Conservation (phyloP, 495 filamentous ascomycete genomes). For the Tuber umbilicatum region DNA sequence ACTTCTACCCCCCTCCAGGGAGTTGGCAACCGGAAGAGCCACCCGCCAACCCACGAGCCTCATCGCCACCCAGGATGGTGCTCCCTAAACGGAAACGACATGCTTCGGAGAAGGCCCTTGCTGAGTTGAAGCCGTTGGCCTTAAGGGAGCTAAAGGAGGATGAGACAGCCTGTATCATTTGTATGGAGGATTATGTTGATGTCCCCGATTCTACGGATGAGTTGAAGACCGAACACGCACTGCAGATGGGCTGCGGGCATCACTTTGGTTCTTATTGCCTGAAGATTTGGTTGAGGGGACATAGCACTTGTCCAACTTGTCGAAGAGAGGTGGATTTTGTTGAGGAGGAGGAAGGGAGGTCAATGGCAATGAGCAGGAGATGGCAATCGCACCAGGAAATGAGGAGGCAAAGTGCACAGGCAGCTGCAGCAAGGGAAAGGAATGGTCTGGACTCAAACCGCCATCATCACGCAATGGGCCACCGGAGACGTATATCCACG, state of each 20-base stretch:
- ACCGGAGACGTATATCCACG: conserved; percentile 1
- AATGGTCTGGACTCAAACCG: not conserved
- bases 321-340: conserved; percentile 39
- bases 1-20: conserved; percentile 10
- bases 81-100: conserved; percentile 30
- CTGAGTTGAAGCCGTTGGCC: conserved; percentile 30
- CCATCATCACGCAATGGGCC: conserved; percentile 1
- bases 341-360: conserved; percentile 33
- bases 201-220: conserved; percentile 36
- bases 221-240: conserved; percentile 34
- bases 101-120: conserved; percentile 38
- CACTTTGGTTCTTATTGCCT: conserved; percentile 38
- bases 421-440: conserved; percentile 24
- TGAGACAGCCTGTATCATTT: conserved; percentile 36
- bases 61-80: conserved; percentile 17
- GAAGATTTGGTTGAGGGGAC: conserved; percentile 36
- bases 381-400: conserved; percentile 13
- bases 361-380: conserved; percentile 15
- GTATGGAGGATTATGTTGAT: conserved; percentile 38
- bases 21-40: conserved; percentile 16
- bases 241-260: conserved; percentile 37
- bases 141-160: conserved; percentile 38
- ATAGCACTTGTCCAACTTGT: conserved; percentile 38
- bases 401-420: conserved; percentile 19
- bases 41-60: conserved; percentile 10